Base-by-base conservation (phyloP, 1,284 basidiomycete genomes). In the Heimioporus retisporus region DNA sequence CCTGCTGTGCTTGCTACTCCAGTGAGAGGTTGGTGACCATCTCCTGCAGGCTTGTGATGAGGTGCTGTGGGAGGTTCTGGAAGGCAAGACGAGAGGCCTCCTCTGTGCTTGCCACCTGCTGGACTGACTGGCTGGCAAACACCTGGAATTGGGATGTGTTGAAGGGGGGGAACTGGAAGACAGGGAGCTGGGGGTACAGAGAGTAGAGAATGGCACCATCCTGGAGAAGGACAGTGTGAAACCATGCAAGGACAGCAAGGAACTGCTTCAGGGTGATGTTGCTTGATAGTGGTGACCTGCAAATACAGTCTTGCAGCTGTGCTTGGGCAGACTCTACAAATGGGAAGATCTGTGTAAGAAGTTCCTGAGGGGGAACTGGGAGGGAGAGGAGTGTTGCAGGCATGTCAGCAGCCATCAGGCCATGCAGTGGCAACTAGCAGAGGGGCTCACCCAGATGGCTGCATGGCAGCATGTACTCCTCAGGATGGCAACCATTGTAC, bases 181-280 rank as follows among this genome's bases (percentile, higher is more conserved):
- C 46, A 15, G 70, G 35, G 13, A 62, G 50, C 2, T 63, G 15
- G 13, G 75, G 72, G 58, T 77, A 44, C 7, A 59, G 31, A 0
- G 59, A 51, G 57, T 63, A 75, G 4, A 77, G 66, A 3, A 78
- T 54, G 14, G 76, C 77, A n/a, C 67, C 58, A 59, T 79, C 76
- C 64, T 80, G 46, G 19, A 35, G 35, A 35, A 35, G 35, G 35
- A 35, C 35, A 35, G 35, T 35, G 35, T 7, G 8, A 10, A 35
- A 35, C 35, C 35, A 35, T 8, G 35, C 10, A 10, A 35, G 35
- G 35, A 35, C 10, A 10, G 35, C 10, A 10, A 35, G 35, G 35
- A 35, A 35, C 35, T 35, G 35, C 35, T 35, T 35, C 35, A 35
- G 35, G 10, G 35, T 7, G 8, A 35, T 35, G 35, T 35, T 1